These are phyloP conservation scores for Coleophoma cylindrospora DNA, from an alignment of 2,329 filamentous ascomycete species.

Conservation along the genomic window DNA sequence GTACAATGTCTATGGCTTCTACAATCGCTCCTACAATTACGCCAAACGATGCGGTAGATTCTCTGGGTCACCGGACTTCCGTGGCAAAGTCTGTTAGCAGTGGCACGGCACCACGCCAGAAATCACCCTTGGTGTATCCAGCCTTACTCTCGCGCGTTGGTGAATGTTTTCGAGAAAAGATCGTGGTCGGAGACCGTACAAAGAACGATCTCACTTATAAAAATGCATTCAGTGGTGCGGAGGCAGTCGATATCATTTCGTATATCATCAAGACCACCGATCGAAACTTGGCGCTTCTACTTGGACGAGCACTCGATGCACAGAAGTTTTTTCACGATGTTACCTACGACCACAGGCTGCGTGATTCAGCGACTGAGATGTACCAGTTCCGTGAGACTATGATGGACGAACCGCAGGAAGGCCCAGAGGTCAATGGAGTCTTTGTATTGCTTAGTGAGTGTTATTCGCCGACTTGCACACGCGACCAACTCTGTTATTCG, in stretches of 20 bases:
- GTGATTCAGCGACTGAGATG: constrained; percentile 90
- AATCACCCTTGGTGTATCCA: constrained; percentile 85
- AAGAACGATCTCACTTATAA: constrained; percentile 98
- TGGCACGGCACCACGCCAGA: constrained; percentile 24
- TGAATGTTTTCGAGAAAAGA: constrained; percentile 85
- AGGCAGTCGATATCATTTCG: constrained; percentile 91
- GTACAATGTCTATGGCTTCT: constrained; percentile 92
- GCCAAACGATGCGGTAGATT: constrained; percentile 49
- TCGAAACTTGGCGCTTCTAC: constrained; percentile 83
- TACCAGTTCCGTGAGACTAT: constrained; percentile 95
- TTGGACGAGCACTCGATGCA: constrained; percentile 88
- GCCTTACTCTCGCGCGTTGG: constrained; percentile 90
- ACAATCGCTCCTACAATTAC: constrained; percentile 69
- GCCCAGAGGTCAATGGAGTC: constrained; percentile 78
- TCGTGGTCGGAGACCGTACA: constrained; percentile 78
- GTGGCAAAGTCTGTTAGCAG: constrained; percentile 36
- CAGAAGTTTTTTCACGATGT: constrained; percentile 99
- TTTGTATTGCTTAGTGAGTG: constrained; percentile 96
- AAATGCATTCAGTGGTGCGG: constrained; percentile 91
- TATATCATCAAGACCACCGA: constrained; percentile 98
- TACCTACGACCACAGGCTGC: constrained; percentile 91
- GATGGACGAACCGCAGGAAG: constrained; percentile 75
- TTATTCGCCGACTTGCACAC: constrained; percentile 94
- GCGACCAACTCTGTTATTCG: constrained; percentile 94
- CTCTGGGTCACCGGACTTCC: constrained; percentile 49